Evolutionary conservation across 768 basidiomycete genomes (phyloP), one percentile per base, ranked within the genome.

Genomic region (Terana coerulea): DNA sequence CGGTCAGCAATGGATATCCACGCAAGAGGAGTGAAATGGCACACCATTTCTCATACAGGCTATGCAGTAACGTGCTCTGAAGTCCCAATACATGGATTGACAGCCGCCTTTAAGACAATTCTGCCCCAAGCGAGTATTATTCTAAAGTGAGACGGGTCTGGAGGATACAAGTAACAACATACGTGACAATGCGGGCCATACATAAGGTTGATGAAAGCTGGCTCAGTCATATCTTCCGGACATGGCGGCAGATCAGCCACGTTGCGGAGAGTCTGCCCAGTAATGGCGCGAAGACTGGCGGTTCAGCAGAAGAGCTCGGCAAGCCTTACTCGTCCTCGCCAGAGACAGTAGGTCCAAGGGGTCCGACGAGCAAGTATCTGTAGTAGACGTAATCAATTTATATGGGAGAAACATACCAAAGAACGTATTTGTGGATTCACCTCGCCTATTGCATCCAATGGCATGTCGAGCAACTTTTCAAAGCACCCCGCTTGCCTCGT

Each of bases 311-410:
- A 49, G 36, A 3, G 3, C 30, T 3, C 47, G 47, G 22, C 35
- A 37, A 15, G 30, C 22, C 22, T 49, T 49, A 15, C 30, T 34
- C 19, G 47, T 49, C 22, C 47, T 49, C 6, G 47, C 47, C 5
- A 49, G 47, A 26, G 35, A 19, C 33, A 49, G 33, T 7, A 49
- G 9, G 47, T 49, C 47, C 21, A 25, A 12, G 22, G 47, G 47
- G 2, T 35, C n/a, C 34, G 39, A n/a, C 12, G 12, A 11, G 7
- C 21, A 36, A 49, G 39, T 25, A 49, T 25, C 47, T 49, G 33
- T n/a, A n/a, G n/a, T n/a, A n/a, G 17, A 10, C 17, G 11, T 22
- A 10, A 22, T 14, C 3, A 17, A 11, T 10, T 11, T 9, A 17
- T 15, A 17, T 39, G 37, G 9, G 11, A 39, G 37, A 11, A 17